Conservation (phyloP, 441 rosid species). For the Theobroma grandiflorum region DNA sequence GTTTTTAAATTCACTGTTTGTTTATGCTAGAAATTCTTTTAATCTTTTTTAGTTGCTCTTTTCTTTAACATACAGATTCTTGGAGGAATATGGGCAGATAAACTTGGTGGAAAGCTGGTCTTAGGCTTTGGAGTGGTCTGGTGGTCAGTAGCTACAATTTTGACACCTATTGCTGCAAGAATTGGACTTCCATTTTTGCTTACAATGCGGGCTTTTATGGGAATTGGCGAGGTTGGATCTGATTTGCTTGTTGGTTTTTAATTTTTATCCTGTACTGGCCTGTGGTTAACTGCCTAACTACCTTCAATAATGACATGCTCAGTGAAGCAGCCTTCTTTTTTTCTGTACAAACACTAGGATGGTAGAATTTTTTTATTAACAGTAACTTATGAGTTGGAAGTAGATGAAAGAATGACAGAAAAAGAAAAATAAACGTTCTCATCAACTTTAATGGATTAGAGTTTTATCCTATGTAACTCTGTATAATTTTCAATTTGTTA, state of each 20-base stretch:
- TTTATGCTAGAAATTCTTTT: conserved; percentile 18
- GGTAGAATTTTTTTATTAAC: background rate
- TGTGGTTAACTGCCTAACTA: conserved; percentile 2
- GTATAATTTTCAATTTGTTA: background rate
- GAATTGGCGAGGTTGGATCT: conserved; percentile 89
- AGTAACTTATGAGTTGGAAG: conserved; percentile 13
- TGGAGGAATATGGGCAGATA: conserved; percentile 99
- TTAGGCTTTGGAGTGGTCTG: conserved; percentile 96
- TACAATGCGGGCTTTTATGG: conserved; percentile 95
- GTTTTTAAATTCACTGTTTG: conserved; percentile 7
- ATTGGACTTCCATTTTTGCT: conserved; percentile 92
- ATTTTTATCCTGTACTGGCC: conserved; percentile 17
- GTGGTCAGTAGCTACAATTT: conserved; percentile 92
- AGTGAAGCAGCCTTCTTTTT: conserved; percentile 2
- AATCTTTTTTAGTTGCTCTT: conserved; percentile 27
- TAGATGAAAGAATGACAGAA: conserved; percentile 9
- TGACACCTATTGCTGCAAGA: conserved; percentile 98
- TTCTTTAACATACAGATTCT: conserved; percentile 61
- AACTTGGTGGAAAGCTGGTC: conserved; percentile 90
- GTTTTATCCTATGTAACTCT: background rate
- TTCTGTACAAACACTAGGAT: background rate
- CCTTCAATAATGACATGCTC: background rate
- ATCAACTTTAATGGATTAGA: conserved; percentile 3
- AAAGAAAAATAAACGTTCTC: background rate
- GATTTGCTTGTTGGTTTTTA: conserved; percentile 27